A percentile compares a stretch with the other conserved stretches of the same genome.
These are phyloP conservation scores for Thalassiosira mediterranea DNA, from an alignment of 352 stramenopile genomes.

Conservation along the genomic window DNA sequence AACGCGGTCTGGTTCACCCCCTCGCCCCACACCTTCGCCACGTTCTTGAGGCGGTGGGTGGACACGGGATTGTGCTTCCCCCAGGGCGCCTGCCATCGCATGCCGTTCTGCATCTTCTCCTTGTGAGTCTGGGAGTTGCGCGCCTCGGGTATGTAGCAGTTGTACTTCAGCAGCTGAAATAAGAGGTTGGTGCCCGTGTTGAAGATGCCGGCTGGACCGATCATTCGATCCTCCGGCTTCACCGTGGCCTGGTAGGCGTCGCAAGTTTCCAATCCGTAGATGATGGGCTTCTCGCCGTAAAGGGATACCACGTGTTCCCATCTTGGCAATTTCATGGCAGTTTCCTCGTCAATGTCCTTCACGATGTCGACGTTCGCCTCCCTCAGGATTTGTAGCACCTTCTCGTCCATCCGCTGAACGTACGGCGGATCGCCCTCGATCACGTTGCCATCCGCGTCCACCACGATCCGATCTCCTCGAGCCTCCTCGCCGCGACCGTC, in stretches of 20 bases:
- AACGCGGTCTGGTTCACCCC: slow-evolving; percentile 46
- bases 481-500: too few relatives aligned
- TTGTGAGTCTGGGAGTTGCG: slow-evolving; percentile 42
- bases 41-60: slow-evolving; percentile 42
- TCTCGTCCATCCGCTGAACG: too few relatives aligned
- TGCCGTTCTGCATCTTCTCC: slow-evolving; percentile 55
- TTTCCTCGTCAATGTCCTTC: slow-evolving; percentile 46
- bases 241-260: slow-evolving; percentile 50
- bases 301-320: slow-evolving; percentile 62
- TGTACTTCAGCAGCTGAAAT: slow-evolving; percentile 67
- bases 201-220: slow-evolving; percentile 68
- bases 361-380: slow-evolving; percentile 43
- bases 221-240: slow-evolving; percentile 61
- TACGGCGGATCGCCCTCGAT: too few relatives aligned
- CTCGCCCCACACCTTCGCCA: slow-evolving; percentile 44
- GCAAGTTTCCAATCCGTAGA: slow-evolving; percentile 75
- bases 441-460: too few relatives aligned
- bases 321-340: slow-evolving; percentile 48
- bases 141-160: slow-evolving; percentile 71
- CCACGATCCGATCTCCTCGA: too few relatives aligned
- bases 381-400: slow-evolving; percentile 38
- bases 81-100: slow-evolving; percentile 78
- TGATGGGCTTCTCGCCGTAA: slow-evolving; percentile 69
- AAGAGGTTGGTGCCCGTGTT: slow-evolving; percentile 82
- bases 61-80: slow-evolving; percentile 56